These are phyloP conservation scores for Plectosphaerella cucumerina DNA, from an alignment of 2,329 filamentous ascomycete genomes.

Conservation along the genomic window DNA sequence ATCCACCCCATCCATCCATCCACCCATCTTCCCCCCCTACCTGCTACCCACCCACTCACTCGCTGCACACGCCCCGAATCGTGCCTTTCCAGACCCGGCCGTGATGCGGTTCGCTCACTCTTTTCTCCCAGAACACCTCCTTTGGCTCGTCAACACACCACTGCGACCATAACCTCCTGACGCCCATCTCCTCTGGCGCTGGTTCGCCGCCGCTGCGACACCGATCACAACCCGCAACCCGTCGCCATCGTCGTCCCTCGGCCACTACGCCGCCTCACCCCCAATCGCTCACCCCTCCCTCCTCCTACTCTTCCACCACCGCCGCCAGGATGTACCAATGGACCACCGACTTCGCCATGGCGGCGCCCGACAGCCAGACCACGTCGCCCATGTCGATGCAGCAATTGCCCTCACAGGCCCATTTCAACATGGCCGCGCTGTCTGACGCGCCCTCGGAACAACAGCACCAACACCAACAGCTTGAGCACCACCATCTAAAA, in stretches of 20 bases:
- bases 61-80: too few species aligned
- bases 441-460: not conserved
- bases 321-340: slow-evolving; percentile 40
- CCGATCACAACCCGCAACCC: slow-evolving; percentile 31
- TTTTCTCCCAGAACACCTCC: slow-evolving; percentile 20
- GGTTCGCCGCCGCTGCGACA: slow-evolving; percentile 44
- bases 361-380: slow-evolving; percentile 34
- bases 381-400: slow-evolving; percentile 41
- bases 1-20: too few species aligned
- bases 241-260: slow-evolving; percentile 30
- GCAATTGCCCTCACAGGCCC: slow-evolving; percentile 8
- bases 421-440: not conserved
- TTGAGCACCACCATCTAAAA: slow-evolving; percentile 17
- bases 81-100: not conserved
- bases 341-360: slow-evolving; percentile 35
- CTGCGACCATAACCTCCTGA: slow-evolving; percentile 42
- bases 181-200: slow-evolving; percentile 42
- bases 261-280: slow-evolving; percentile 31
- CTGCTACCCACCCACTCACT: not conserved
- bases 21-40: not conserved
- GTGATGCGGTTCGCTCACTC: not conserved
- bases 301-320: too few species aligned
- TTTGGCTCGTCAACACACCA: slow-evolving; percentile 21
- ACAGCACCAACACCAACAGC: slow-evolving; percentile 15
- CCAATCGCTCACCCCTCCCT: slow-evolving; percentile 41